phyloP scores from a whole-genome alignment of 1,284 basidiomycete genomes.

The Rhodotorula sp. region DNA sequence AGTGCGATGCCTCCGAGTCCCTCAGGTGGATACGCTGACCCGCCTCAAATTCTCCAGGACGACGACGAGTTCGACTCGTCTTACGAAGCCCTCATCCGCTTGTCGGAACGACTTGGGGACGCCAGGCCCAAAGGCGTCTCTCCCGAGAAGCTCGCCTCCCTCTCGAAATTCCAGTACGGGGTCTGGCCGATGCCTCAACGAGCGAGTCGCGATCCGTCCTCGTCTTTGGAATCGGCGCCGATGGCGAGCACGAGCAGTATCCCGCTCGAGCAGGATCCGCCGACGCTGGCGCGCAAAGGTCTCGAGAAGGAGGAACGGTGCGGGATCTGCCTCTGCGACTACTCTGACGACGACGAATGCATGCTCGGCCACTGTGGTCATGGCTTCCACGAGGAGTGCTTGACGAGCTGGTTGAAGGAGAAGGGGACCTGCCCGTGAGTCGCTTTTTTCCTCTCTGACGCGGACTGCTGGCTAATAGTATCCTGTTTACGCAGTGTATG shows the following conservation, averaged over 20 bases:
- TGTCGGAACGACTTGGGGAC: slow-evolving; percentile 35
- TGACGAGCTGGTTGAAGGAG: slow-evolving; percentile 19
- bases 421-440: slow-evolving; percentile 25
- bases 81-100: slow-evolving; percentile 37
- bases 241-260: slow-evolving; percentile 20
- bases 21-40: not conserved
- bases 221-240: not conserved
- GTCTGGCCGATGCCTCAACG: slow-evolving; percentile 27
- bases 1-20: not conserved
- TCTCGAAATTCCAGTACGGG: slow-evolving; percentile 25
- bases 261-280: slow-evolving; percentile 1
- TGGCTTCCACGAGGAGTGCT: slow-evolving; percentile 34
- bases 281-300: slow-evolving; percentile 22
- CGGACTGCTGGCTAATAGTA: not conserved
- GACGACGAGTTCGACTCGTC: slow-evolving; percentile 37
- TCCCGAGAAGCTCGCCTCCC: slow-evolving; percentile 5
- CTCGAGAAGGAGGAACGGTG: slow-evolving; percentile 38
- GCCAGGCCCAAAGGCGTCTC: slow-evolving; percentile 36
- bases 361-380: slow-evolving; percentile 27
- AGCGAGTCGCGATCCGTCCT: no score
- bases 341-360: slow-evolving; percentile 33
- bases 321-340: slow-evolving; percentile 34
- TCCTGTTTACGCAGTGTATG: slow-evolving; percentile 9
- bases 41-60: not conserved
- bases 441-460: not conserved